Conservation (phyloP, 495 filamentous ascomycete genomes). For the Amphirosellinia nigrospora region DNA sequence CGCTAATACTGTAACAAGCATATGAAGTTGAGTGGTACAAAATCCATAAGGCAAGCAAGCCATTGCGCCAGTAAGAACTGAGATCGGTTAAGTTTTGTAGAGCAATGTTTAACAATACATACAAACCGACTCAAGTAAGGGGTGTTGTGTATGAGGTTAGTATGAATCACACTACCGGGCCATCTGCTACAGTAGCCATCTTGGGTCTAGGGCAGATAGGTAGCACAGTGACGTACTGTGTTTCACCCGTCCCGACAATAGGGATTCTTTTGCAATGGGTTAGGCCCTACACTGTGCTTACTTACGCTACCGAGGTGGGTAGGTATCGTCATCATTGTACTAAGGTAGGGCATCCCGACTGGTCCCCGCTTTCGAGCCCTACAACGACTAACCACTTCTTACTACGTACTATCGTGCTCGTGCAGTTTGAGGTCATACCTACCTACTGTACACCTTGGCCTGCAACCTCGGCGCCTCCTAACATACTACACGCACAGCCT, state of each 20-base stretch:
- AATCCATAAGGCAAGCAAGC: not conserved
- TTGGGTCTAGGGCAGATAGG: not conserved
- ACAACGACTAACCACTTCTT: not conserved
- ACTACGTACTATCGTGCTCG: not conserved
- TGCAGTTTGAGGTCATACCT: conserved; percentile 4
- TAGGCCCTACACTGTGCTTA: not conserved
- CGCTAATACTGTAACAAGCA: not conserved
- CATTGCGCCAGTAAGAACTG: not conserved
- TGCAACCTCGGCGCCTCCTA: conserved; percentile 17
- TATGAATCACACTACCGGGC: not conserved
- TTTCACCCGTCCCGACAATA: not conserved
- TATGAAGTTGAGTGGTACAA: not conserved
- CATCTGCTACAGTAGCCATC: conserved; percentile 4
- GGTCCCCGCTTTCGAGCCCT: conserved; percentile 23
- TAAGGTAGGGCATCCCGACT: not conserved
- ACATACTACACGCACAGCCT: conserved; percentile 22
- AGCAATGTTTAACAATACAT: not conserved
- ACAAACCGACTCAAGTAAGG: conserved; percentile 3
- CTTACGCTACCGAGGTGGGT: not conserved
- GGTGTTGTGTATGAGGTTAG: not conserved
- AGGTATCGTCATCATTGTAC: not conserved
- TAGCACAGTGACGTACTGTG: not conserved
- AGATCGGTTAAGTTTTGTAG: not conserved
- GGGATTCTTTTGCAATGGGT: not conserved
- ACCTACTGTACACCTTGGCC: too few relatives aligned